Percentiles rank a stretch among this genome's conserved stretches.
Evolutionary conservation across 2,329 filamentous ascomycete genomes (phyloP).

Genomic region (Parasarocladium wereldwijsianum): DNA sequence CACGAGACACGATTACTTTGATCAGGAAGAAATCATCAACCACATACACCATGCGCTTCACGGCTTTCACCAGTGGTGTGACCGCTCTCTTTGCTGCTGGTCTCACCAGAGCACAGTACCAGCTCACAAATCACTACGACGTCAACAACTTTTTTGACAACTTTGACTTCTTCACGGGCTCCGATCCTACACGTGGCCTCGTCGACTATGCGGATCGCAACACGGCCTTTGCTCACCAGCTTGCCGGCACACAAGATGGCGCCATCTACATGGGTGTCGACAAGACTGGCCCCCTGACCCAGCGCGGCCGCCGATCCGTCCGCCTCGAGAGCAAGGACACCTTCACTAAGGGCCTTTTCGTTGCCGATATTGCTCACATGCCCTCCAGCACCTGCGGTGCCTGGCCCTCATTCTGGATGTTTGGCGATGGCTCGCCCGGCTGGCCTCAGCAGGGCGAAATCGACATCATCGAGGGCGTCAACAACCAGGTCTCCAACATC

Average conservation of each 20-base stretch:
- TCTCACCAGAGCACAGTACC: conserved; percentile 23
- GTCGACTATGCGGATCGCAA: conserved; percentile 50
- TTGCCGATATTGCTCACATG: conserved; percentile 64
- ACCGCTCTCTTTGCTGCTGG: conserved; percentile 14
- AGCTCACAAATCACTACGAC: conserved; percentile 32
- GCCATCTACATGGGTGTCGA: conserved; percentile 59
- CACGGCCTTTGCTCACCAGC: conserved; percentile 40
- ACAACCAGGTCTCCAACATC: conserved; percentile 40
- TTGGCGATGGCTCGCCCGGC: conserved; percentile 34
- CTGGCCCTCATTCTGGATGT: conserved; percentile 62
- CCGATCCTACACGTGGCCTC: conserved; percentile 62
- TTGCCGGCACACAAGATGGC: conserved; percentile 41
- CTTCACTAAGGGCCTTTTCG: conserved; percentile 56
- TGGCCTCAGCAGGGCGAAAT: conserved; percentile 65
- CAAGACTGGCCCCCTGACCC: conserved; percentile 36
- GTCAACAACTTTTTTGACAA: conserved; percentile 38
- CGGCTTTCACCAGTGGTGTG: conserved; percentile 13
- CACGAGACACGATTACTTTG: background rate
- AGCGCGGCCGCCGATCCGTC: conserved; percentile 52
- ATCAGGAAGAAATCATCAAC: conserved; percentile 5
- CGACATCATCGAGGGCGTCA: conserved; percentile 69
- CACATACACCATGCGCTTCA: conserved; percentile 10
- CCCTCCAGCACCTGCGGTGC: conserved; percentile 56
- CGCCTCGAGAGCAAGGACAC: conserved; percentile 51
- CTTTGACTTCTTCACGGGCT: conserved; percentile 38